phyloP scores from a whole-genome alignment of 306 rosid species.

The Cicer judaicum region DNA sequence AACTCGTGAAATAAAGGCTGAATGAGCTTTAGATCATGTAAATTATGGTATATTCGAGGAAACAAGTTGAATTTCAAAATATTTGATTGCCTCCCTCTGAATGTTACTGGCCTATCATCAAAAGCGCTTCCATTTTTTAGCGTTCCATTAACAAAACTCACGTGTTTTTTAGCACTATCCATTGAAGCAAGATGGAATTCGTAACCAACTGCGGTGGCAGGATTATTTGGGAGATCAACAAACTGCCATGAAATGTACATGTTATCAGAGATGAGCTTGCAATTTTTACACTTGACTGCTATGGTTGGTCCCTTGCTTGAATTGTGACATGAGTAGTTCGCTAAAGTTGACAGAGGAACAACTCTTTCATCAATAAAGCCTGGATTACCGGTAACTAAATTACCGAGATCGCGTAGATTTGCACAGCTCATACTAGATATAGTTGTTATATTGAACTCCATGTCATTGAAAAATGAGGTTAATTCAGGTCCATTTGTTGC shows the following conservation, averaged over 20 bases:
- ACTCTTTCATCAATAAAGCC: conserved; percentile 73
- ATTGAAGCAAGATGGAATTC: conserved; percentile 76
- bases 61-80: conserved; percentile 81
- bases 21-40: conserved; percentile 76
- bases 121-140: conserved; percentile 70
- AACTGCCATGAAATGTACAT: conserved; percentile 88
- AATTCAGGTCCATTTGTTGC: conserved; percentile 85
- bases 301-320: conserved; percentile 85
- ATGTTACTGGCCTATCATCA: conserved; percentile 83
- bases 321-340: conserved; percentile 75
- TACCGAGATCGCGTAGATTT: conserved; percentile 76
- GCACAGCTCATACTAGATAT: conserved; percentile 92
- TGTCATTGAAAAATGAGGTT: conserved; percentile 67
- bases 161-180: conserved; percentile 55
- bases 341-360: conserved; percentile 65
- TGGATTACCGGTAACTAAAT: conserved; percentile 72
- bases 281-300: conserved; percentile 61
- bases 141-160: conserved; percentile 80
- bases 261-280: conserved; percentile 66
- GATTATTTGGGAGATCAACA: conserved; percentile 80
- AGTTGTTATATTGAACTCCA: conserved; percentile 90
- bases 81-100: conserved; percentile 76
- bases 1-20: conserved; percentile 96
- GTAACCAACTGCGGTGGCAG: conserved; percentile 94
- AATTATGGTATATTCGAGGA: conserved; percentile 72